Base-by-base conservation (phyloP, 371 early-diverging fungal species). In the Nematocida sp. region DNA sequence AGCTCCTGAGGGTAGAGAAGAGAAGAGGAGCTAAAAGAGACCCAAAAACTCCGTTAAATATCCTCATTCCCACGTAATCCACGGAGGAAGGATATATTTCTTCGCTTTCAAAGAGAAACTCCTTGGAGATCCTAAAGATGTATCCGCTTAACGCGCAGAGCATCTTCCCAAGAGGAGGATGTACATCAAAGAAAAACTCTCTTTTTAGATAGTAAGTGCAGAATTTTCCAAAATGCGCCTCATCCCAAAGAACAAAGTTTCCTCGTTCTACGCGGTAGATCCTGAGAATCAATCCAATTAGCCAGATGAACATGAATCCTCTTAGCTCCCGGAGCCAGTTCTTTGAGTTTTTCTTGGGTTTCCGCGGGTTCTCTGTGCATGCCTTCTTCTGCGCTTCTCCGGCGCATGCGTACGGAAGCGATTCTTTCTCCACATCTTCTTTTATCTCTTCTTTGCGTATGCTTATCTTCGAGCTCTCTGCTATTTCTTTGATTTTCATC, bases 171-270 rank as follows among this genome's bases (percentile, higher is more conserved):
- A 97, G 87, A 0, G 98, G 98, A 48, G 99, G 98, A 85, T 99
- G 99, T 0, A 97, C 98, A 84, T 99, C 98, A 82, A 94, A 94
- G 82, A 95, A 96, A 81, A 97, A 99, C 65, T 86, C 85, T 25
- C 91, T 83, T 2, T 88, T 86, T 35, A 97, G 84, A 80, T 99
- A 99, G 61, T 77, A 75, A 2, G 23, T 87, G n/a, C 93, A 91
- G 84, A 94, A 96, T 82, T 93, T 92, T 61, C 98, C 98, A 87
- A 97, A 96, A 80, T 97, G 98, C 7, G 95, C 97, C 84, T 98
- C 99, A 84, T 94, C 94, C 86, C 85, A 87, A 5, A 81, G 54
- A 23, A 83, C 83, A 76, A 76, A 82, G 45, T 78, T 42, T 18
- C 80, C 83, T 18, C 77, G 82, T 61, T 82, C 80, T 60, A 83